These are phyloP conservation scores for Stromatinia cepivora DNA, from an alignment of 2,329 filamentous ascomycete genomes.

Conservation along the genomic window DNA sequence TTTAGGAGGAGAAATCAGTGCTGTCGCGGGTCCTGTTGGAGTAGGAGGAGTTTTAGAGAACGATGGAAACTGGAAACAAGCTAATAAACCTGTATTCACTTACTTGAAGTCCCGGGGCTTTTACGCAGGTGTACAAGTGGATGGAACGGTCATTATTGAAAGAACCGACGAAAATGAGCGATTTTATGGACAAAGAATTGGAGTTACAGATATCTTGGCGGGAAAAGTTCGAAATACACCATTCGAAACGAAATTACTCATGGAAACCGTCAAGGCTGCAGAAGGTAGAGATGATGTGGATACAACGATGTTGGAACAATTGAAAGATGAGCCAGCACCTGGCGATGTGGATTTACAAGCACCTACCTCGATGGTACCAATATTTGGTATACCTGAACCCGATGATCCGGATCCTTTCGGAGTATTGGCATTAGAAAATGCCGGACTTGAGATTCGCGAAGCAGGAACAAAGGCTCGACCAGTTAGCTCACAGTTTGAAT, in stretches of 20 bases:
- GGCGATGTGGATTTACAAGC: slow-evolving; percentile 65
- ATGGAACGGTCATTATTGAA: slow-evolving; percentile 84
- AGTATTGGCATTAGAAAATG: slow-evolving; percentile 84
- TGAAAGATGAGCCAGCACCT: slow-evolving; percentile 68
- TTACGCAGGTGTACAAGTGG: slow-evolving; percentile 82
- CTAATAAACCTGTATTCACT: slow-evolving; percentile 69
- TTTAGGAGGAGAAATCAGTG: slow-evolving; percentile 76
- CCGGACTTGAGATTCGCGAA: slow-evolving; percentile 85
- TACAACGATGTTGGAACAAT: slow-evolving; percentile 60
- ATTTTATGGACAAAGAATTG: slow-evolving; percentile 72
- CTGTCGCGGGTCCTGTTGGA: slow-evolving; percentile 75
- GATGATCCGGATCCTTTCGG: slow-evolving; percentile 92
- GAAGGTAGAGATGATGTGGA: slow-evolving; percentile 81
- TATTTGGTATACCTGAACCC: slow-evolving; percentile 75
- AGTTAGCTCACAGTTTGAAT: slow-evolving; percentile 78
- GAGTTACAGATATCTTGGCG: slow-evolving; percentile 60
- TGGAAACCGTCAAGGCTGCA: slow-evolving; percentile 81
- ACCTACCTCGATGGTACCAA: slow-evolving; percentile 44
- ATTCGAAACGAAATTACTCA: slow-evolving; percentile 46
- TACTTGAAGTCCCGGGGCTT: slow-evolving; percentile 90
- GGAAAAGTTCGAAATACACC: slow-evolving; percentile 39
- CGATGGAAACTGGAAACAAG: slow-evolving; percentile 51
- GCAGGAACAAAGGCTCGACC: slow-evolving; percentile 77
- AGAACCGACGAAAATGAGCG: slow-evolving; percentile 83
- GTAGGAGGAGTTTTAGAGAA: slow-evolving; percentile 43